phyloP scores from a whole-genome alignment of 2,329 filamentous ascomycete species.

The Cordyceps tenuipes region DNA sequence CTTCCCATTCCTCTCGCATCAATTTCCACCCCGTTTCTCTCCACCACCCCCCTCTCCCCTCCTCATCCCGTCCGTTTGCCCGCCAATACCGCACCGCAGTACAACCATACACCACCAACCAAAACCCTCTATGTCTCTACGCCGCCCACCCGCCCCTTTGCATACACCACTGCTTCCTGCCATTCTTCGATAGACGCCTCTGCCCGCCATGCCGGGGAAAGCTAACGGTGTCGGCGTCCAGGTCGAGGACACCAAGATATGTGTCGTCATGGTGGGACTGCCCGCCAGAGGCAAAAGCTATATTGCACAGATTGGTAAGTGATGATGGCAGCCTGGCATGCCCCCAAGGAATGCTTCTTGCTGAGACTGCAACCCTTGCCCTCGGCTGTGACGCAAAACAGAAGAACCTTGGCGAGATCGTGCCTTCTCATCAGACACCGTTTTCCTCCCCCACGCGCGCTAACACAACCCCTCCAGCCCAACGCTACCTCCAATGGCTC shows the following conservation, averaged over 20 bases:
- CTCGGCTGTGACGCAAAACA: not conserved
- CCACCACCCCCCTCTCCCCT: not conserved
- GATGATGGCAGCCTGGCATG: conserved; percentile 15
- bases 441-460: not conserved
- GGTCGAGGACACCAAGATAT: conserved; percentile 94
- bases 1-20: not conserved
- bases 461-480: conserved; percentile 44
- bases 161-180: conserved; percentile 1
- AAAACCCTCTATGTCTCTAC: not conserved
- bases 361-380: not conserved
- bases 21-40: not conserved
- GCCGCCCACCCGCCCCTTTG: conserved; percentile 1
- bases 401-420: not conserved
- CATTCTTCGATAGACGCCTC: not conserved
- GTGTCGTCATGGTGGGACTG: conserved; percentile 96
- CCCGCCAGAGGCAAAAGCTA: conserved; percentile 94
- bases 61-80: not conserved
- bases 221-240: conserved; percentile 66
- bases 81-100: too few species aligned
- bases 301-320: conserved; percentile 89
- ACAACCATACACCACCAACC: not conserved
- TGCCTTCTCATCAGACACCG: not conserved
- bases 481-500: conserved; percentile 93
- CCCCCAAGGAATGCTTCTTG: not conserved
- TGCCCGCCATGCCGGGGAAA: conserved; percentile 33